Percentiles rank a stretch among this genome's conserved stretches.
Conservation (phyloP, 192 early-diverging fungal genomes). For the Coemansia sp. region DNA sequence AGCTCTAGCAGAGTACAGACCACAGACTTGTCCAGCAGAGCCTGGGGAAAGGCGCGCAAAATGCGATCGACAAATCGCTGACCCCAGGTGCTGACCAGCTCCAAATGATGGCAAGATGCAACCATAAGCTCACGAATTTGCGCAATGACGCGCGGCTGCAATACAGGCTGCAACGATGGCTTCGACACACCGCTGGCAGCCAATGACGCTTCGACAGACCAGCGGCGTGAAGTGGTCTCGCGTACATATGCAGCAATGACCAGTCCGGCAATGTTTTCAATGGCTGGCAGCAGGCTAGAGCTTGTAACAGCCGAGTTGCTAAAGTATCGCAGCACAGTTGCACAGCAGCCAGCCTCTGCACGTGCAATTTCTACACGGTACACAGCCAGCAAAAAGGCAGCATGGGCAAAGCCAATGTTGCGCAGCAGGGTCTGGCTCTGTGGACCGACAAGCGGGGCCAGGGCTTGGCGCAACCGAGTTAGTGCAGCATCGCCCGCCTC, state of each 20-base stretch:
- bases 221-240: constrained; percentile 38
- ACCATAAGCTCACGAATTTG: constrained; percentile 67
- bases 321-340: constrained; percentile 78
- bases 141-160: constrained; percentile 7
- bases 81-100: constrained; percentile 66
- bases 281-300: constrained; percentile 67
- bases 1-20: constrained; percentile 79
- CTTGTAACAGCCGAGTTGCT: constrained; percentile 81
- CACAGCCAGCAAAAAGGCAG: constrained; percentile 79
- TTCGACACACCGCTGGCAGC: constrained; percentile 17
- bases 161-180: neutral
- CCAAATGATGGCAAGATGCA: constrained; percentile 67
- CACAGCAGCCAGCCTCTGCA: constrained; percentile 66
- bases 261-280: constrained; percentile 78
- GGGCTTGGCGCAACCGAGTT: constrained; percentile 53
- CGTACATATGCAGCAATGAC: constrained; percentile 39
- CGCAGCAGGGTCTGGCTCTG: constrained; percentile 62
- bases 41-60: constrained; percentile 66
- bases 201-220: constrained; percentile 32
- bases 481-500: constrained; percentile 33
- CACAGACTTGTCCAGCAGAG: constrained; percentile 73
- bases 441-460: constrained; percentile 55
- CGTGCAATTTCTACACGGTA: constrained; percentile 82
- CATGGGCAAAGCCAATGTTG: constrained; percentile 66
- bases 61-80: constrained; percentile 64